Conservation (phyloP, 768 basidiomycete genomes). For the Udeniomyces megalosporus region DNA sequence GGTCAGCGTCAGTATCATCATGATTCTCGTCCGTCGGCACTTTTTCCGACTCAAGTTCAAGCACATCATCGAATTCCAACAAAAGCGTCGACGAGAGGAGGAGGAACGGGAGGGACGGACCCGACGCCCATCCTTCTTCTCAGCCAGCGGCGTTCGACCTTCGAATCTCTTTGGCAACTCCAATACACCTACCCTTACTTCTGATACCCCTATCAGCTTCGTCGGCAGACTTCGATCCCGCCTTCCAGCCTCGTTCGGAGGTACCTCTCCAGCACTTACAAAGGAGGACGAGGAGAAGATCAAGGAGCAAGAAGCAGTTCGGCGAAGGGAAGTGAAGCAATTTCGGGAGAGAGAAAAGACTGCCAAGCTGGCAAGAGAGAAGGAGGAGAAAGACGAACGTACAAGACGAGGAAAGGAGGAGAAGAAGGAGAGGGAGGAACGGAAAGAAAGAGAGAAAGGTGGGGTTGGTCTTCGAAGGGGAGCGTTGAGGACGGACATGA, state of each 20-base stretch:
- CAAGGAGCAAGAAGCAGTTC: too few relatives aligned
- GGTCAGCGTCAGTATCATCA: constrained; percentile 67
- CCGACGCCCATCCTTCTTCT: constrained; percentile 6
- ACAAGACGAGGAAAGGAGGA: neutral
- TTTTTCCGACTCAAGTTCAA: constrained; percentile 58
- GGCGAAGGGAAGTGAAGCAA: constrained; percentile 39
- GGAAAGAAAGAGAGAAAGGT: constrained; percentile 14
- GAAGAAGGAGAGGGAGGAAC: constrained; percentile 4
- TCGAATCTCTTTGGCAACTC: neutral
- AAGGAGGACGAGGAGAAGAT: too few relatives aligned
- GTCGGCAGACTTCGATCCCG: neutral
- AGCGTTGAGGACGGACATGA: constrained; percentile 29
- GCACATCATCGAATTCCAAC: constrained; percentile 38
- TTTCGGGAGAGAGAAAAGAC: constrained; percentile 47
- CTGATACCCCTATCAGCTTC: neutral
- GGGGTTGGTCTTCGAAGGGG: constrained; percentile 20
- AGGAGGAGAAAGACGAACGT: constrained; percentile 33
- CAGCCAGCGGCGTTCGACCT: constrained; percentile 3
- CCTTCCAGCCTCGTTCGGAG: neutral
- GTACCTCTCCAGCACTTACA: too few relatives aligned
- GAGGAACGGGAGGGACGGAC: neutral
- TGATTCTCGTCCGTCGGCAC: constrained; percentile 55
- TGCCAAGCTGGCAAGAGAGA: too few relatives aligned
- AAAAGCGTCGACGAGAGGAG: constrained; percentile 19
- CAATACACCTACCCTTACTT: neutral